Base-by-base conservation (phyloP, 768 basidiomycete species). In the Chalciporus sphaerocephalus region DNA sequence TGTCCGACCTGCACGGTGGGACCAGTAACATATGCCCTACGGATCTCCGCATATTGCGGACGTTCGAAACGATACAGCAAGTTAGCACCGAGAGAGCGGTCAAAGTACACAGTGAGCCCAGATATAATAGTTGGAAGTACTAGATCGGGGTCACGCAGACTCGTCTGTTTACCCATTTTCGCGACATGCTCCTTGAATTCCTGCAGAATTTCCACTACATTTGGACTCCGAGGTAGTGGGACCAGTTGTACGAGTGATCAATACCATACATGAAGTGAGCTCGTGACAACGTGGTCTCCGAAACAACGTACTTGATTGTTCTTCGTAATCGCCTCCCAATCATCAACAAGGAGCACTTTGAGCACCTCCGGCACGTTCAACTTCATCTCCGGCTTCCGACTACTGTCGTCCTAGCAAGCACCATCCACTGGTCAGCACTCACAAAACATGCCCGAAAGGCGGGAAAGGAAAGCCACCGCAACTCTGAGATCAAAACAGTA, bases 281-380 rank as follows among this genome's bases (percentile, higher is more conserved):
- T 28, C 38, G 15, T 10, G 15, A 30, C 10, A 7, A 9, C 34
- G 40, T 7, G 12, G 30, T 32, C 6, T n/a, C 30, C 6, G n/a
- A 11, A 15, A 15, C 18, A 20, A 51, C 67, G 21, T 47, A 87
- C 95, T 79, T 92, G 88, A 55, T 83, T 82, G 61, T 93, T 89
- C 72, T 96, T 97, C 42, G 96, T 98, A 30, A 98, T 83, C 5
- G 85, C 81, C 67, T 98, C 95, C 96, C 96, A 99, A 55, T 98
- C 96, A 59, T 98, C 93, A 2, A 98, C 93, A 28, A 99, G 74
- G 38, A 87, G 75, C 23, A 83, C 77, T 64, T 96, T 97, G 51
- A 98, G 75, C n/a, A 78, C 65, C 56, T 97, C 96, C 0, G 95
- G 96, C 5, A 96, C 83, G 47, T 74, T 79, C 40, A 99, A 74